Conservation (phyloP, 768 basidiomycete species). For the Boletus sp. region DNA sequence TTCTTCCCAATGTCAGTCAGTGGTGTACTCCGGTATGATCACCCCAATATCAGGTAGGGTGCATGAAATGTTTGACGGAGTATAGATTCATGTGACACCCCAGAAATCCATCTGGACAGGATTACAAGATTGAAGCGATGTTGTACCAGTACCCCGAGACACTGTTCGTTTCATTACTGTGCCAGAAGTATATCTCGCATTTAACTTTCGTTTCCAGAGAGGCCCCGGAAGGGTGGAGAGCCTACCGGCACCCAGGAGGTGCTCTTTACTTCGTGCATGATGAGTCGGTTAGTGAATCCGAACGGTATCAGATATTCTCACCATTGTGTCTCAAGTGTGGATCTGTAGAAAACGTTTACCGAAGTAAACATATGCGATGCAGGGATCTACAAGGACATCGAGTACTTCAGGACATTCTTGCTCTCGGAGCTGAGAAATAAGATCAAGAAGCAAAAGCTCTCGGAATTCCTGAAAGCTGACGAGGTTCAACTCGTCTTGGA, state of each 20-base stretch:
- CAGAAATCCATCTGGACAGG: not conserved
- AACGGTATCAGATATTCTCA: not conserved
- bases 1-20: conserved; percentile 16
- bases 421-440: conserved; percentile 19
- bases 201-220: conserved; percentile 7
- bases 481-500: conserved; percentile 48
- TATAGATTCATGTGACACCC: not conserved
- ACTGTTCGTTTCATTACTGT: conserved; percentile 14
- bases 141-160: conserved; percentile 15
- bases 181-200: not conserved
- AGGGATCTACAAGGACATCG: conserved; percentile 33
- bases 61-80: not conserved
- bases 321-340: not conserved
- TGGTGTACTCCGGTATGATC: conserved; percentile 7
- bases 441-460: conserved; percentile 13
- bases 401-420: conserved; percentile 29
- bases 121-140: conserved; percentile 18
- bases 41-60: conserved; percentile 10
- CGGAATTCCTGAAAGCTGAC: conserved; percentile 24
- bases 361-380: conserved; percentile 52
- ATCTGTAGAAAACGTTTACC: conserved; percentile 49
- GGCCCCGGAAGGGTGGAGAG: conserved; percentile 41
- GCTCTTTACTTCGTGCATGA: conserved; percentile 55
- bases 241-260: conserved; percentile 59
- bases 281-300: conserved; percentile 37